Base-by-base conservation (phyloP, 257 asterid genomes). In the Phtheirospermum japonicum region DNA sequence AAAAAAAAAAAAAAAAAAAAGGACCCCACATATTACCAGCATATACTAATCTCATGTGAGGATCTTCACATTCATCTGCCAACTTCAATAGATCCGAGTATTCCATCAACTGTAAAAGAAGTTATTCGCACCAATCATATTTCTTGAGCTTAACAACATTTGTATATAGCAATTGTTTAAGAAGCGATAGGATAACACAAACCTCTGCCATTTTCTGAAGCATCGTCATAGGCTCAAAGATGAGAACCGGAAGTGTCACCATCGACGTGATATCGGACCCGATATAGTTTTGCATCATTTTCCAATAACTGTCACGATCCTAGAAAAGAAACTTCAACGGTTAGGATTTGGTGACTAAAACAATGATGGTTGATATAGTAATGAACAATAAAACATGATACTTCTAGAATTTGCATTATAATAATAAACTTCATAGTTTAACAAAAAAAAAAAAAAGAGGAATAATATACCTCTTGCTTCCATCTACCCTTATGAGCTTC, bases 191-290 rank as follows among this genome's bases (percentile, higher is more conserved):
- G 34, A 16, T 11, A 59, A 26, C 13, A 61, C 72, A 64, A 63
- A 84, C 92, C 88, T 84, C 92, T 28, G 92, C 92, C 85, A 84
- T 78, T 71, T 81, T 81, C 71, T 84, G 92, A 58, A 82, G 71
- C 86, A 82, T 84, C n/a, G 92, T 81, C 86, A 84, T 82, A 2
- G 92, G 92, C 86, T 84, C 92, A 77, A 80, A 84, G 51, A 84
- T 84, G 63, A 81, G 77, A 48, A 84, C 92, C 8, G 92, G 92
- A 68, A 84, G 85, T 14, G 86, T 84, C 78, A 84, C 92, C 92
- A 84, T 69, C 11, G 88, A 82, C 5, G 92, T 84, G 62, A 84
- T 50, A 69, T 82, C 92, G 66, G 84, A 75, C 14, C 88, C 92
- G 52, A 81, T 74, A 71, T 82, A 82, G 33, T 76, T 79, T 57